Conservation (phyloP, 192 early-diverging fungal genomes). For the Podila verticillata region DNA sequence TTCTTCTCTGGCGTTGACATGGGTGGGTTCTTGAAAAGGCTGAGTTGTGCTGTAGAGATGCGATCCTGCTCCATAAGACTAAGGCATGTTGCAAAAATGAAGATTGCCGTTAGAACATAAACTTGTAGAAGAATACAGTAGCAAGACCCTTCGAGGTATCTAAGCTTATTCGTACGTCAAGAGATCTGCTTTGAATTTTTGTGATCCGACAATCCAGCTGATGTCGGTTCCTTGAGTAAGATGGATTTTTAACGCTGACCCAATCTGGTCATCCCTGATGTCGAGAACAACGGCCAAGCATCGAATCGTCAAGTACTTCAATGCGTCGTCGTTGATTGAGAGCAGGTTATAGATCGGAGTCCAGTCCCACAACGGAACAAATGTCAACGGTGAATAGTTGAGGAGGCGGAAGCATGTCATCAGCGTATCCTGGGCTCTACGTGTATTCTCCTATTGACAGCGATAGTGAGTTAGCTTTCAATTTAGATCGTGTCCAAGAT, state of each 20-base stretch:
- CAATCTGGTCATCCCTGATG: conserved; percentile 57
- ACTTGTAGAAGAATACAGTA: conserved; percentile 2
- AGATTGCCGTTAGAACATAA: conserved; percentile 2
- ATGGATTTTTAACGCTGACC: conserved; percentile 34
- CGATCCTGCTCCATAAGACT: conserved; percentile 62
- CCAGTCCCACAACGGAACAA: conserved; percentile 66
- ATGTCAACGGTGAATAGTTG: conserved; percentile 57
- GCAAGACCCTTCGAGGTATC: too few species aligned
- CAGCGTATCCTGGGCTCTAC: conserved; percentile 52
- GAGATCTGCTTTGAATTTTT: conserved; percentile 43
- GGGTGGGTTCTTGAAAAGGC: conserved; percentile 53
- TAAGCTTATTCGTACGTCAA: conserved; percentile 36
- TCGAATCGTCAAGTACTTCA: conserved; percentile 56
- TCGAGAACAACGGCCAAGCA: conserved; percentile 60
- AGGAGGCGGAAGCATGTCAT: conserved; percentile 63
- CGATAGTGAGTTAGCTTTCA: not conserved
- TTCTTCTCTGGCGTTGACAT: not conserved
- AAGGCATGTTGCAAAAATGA: not conserved
- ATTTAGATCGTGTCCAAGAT: not conserved
- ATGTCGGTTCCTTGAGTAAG: conserved; percentile 16
- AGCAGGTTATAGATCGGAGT: conserved; percentile 59
- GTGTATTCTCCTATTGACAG: conserved; percentile 29
- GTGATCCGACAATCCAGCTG: conserved; percentile 40
- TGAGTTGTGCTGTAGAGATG: conserved; percentile 54
- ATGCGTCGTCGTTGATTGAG: conserved; percentile 40